Percentiles rank a stretch among this genome's conserved stretches.
Evolutionary conservation across 805 yeast genomes (phyloP).

Genomic region (Monosporozyma unispora): DNA sequence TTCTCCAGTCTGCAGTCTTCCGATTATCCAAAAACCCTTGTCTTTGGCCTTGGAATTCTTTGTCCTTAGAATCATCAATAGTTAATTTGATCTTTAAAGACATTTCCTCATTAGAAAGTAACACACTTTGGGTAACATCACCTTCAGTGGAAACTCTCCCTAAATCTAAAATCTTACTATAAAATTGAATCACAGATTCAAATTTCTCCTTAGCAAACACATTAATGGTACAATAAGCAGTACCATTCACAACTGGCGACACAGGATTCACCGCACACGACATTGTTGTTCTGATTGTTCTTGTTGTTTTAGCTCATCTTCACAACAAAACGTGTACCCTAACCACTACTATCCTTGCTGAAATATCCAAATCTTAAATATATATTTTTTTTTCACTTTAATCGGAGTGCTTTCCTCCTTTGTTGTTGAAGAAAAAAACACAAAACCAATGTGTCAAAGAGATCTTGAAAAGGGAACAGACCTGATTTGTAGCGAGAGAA

Average conservation of each 20-base stretch:
- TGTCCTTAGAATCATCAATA: background rate
- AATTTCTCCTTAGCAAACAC: slow-evolving; percentile 42
- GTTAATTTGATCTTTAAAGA: slow-evolving; percentile 1
- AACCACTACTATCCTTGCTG: background rate
- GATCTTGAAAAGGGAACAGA: background rate
- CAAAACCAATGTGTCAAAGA: background rate
- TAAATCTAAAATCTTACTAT: slow-evolving; percentile 23
- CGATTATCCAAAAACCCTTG: background rate
- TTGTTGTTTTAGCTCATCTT: background rate
- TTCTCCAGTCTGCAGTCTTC: slow-evolving; percentile 40
- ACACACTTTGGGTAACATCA: background rate
- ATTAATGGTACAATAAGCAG: slow-evolving; percentile 41
- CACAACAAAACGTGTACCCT: background rate
- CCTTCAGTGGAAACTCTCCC: slow-evolving; percentile 3
- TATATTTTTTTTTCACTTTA: background rate
- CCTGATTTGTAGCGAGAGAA: background rate
- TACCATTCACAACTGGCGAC: slow-evolving; percentile 39
- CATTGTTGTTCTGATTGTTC: background rate
- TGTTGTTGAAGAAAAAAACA: background rate
- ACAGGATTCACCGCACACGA: background rate
- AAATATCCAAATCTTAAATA: background rate
- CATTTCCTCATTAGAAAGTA: slow-evolving; percentile 3
- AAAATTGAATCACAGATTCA: slow-evolving; percentile 44
- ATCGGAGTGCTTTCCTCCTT: background rate
- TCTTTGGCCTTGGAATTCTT: slow-evolving; percentile 20